These are phyloP conservation scores for Mortierella sp. DNA, from an alignment of 371 early-diverging fungal genomes.

Conservation along the genomic window DNA sequence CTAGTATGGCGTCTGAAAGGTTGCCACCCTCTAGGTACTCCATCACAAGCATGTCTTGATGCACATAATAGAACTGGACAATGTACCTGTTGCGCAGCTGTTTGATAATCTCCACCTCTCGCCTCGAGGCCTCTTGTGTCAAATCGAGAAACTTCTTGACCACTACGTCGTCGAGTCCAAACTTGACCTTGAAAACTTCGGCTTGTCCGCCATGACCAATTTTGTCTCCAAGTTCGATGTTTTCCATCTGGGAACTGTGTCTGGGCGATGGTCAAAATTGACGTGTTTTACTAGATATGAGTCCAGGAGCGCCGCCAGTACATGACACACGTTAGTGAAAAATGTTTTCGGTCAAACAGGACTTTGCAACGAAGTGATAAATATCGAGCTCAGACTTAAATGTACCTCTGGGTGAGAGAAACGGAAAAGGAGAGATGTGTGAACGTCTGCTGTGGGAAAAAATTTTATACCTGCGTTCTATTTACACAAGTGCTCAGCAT, in stretches of 20 bases:
- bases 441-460: too few relatives aligned
- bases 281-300: too few relatives aligned
- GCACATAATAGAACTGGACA: constrained; percentile 2
- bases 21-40: constrained; percentile 15
- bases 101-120: constrained; percentile 1
- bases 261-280: too few relatives aligned
- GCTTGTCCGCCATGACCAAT: constrained; percentile 5
- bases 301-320: too few relatives aligned
- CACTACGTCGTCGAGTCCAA: constrained; percentile 3
- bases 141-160: constrained; percentile 9
- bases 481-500: too few relatives aligned
- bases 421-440: too few relatives aligned
- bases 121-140: not conserved
- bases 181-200: constrained; percentile 2
- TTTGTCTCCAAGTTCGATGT: not conserved
- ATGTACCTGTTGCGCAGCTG: not conserved
- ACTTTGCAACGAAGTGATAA: too few relatives aligned
- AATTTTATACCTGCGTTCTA: too few relatives aligned
- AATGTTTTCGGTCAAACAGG: too few relatives aligned
- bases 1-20: constrained; percentile 2
- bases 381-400: too few relatives aligned
- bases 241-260: not conserved
- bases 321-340: too few relatives aligned
- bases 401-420: too few relatives aligned
- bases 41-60: constrained; percentile 12